A percentile compares a stretch with the other conserved stretches of the same genome.
These are phyloP conservation scores for Malus hybrid DNA, from an alignment of 331 rosid species.

Conservation along the genomic window DNA sequence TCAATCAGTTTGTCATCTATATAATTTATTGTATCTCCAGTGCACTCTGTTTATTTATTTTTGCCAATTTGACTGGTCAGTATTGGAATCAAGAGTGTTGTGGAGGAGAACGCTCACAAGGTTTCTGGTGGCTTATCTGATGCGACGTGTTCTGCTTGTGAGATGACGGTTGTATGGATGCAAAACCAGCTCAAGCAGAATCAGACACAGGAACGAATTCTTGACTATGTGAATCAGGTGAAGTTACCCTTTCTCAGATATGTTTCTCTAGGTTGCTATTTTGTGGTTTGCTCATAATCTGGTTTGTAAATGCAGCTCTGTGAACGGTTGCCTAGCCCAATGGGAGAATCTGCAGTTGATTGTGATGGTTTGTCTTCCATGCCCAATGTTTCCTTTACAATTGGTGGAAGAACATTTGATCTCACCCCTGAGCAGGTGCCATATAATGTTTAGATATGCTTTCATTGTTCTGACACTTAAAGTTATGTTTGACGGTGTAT, in stretches of 20 bases:
- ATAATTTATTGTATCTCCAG: neutral
- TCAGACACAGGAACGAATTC: constrained; percentile 41
- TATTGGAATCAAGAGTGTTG: constrained; percentile 37
- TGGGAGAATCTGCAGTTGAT: constrained; percentile 63
- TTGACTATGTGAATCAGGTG: constrained; percentile 52
- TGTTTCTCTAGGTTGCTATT: neutral
- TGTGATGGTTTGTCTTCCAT: constrained; percentile 46
- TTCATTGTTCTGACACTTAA: neutral
- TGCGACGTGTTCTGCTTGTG: constrained; percentile 44
- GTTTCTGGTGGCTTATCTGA: constrained; percentile 20
- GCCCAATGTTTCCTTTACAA: constrained; percentile 48
- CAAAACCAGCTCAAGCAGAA: constrained; percentile 52
- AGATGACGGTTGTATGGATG: constrained; percentile 68
- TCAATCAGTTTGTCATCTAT: neutral
- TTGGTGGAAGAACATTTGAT: constrained; percentile 49
- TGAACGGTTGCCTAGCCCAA: constrained; percentile 55
- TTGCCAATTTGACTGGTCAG: constrained; percentile 2
- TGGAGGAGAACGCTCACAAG: constrained; percentile 26
- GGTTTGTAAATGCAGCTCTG: constrained; percentile 45
- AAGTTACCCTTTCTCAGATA: neutral
- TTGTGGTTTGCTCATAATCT: constrained; percentile 2
- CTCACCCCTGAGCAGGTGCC: constrained; percentile 53
- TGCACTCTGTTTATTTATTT: neutral
- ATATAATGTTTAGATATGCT: neutral
- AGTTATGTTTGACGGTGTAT: neutral